A percentile compares a stretch with the other conserved stretches of the same genome.
Evolutionary conservation across 164 flowering plant species (phyloP).

Genomic region (Piper longum): DNA sequence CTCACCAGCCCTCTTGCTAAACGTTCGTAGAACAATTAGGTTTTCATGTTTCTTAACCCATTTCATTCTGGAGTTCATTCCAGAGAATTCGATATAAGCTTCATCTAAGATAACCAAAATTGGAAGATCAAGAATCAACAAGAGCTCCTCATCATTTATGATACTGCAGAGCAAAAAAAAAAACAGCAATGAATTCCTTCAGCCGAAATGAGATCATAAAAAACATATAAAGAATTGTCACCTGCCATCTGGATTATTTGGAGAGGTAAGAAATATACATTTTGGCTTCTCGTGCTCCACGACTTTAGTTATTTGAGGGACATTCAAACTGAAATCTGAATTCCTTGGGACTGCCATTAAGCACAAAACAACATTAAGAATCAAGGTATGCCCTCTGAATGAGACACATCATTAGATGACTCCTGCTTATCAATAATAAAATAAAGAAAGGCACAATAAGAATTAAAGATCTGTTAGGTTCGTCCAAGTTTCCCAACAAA

Average conservation of each 20-base stretch:
- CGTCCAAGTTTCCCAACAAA: too few species aligned
- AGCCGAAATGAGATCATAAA: neutral
- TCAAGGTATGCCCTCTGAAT: neutral
- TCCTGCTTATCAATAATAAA: too few species aligned
- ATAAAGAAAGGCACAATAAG: too few species aligned
- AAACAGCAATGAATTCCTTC: neutral
- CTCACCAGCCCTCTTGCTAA: constrained; percentile 96
- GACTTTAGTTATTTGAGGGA: constrained; percentile 49
- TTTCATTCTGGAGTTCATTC: constrained; percentile 62
- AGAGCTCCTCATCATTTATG: constrained; percentile 60
- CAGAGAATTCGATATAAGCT: constrained; percentile 94
- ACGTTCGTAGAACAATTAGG: constrained; percentile 88
- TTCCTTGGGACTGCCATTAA: constrained; percentile 61
- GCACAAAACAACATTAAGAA: constrained; percentile 1
- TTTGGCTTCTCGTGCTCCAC: constrained; percentile 78
- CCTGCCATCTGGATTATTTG: constrained; percentile 99
- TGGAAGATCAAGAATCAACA: constrained; percentile 74
- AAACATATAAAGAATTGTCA: constrained; percentile 10
- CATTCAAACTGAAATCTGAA: constrained; percentile 73
- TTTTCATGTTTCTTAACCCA: constrained; percentile 95
- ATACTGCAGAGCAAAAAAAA: constrained; percentile 32
- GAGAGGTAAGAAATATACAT: constrained; percentile 90
- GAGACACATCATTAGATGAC: too few species aligned
- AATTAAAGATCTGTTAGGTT: too few species aligned
- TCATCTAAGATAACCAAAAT: constrained; percentile 91